Evolutionary conservation across 768 basidiomycete species (phyloP).

Genomic region (Collybiopsis luxurians): DNA sequence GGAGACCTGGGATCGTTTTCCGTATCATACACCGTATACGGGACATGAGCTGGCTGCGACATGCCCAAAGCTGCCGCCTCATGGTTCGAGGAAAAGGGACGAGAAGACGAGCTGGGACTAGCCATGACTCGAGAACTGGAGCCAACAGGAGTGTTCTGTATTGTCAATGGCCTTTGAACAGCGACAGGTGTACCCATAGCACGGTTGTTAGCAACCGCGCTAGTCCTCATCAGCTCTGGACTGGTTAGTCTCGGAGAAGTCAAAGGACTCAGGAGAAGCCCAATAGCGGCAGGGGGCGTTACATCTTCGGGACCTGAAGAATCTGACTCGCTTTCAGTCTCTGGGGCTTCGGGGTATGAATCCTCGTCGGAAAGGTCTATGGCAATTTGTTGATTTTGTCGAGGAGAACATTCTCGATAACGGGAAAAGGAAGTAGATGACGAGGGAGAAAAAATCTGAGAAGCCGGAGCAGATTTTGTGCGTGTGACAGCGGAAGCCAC

Average conservation of each 20-base stretch:
- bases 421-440: background rate
- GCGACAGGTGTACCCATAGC: too few relatives aligned
- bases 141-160: too few relatives aligned
- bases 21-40: background rate
- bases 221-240: background rate
- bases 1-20: conserved; percentile 5
- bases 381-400: background rate
- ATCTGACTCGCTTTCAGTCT: background rate
- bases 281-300: background rate
- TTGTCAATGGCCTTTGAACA: too few relatives aligned
- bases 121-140: too few relatives aligned
- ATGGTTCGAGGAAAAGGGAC: background rate
- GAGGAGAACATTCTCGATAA: background rate
- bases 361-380: conserved; percentile 5
- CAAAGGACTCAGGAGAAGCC: conserved; percentile 5
- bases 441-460: background rate
- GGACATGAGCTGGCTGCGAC: conserved; percentile 4
- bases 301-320: conserved; percentile 6
- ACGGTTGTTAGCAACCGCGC: too few relatives aligned
- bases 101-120: too few relatives aligned
- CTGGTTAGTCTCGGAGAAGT: background rate
- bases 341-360: background rate
- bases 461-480: background rate
- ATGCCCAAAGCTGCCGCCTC: background rate
- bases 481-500: background rate